Evolutionary conservation across 2,329 filamentous ascomycete species (phyloP).

Genomic region (Colletotrichum chlorophyti): DNA sequence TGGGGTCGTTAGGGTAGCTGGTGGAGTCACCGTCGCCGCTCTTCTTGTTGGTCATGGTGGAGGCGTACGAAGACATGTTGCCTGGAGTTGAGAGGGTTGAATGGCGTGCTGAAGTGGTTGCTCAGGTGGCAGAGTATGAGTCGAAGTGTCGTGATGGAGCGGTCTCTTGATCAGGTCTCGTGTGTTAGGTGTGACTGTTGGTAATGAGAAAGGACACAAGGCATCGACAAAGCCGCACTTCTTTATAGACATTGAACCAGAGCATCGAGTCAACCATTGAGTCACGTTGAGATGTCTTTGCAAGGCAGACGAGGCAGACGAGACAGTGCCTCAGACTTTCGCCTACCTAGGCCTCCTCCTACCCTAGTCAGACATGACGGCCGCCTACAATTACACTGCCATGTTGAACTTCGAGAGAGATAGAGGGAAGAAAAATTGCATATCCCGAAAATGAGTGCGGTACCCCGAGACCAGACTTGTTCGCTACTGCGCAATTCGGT

Average conservation of each 20-base stretch:
- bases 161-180: background rate
- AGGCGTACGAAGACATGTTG: background rate
- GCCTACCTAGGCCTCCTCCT: background rate
- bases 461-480: too few relatives aligned
- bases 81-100: background rate
- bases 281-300: too few relatives aligned
- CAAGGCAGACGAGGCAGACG: conserved; percentile 1
- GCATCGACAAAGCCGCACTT: background rate
- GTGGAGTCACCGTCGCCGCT: background rate
- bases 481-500: background rate
- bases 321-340: background rate
- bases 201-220: background rate
- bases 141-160: background rate
- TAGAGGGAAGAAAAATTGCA: too few relatives aligned
- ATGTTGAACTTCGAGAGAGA: background rate
- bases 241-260: background rate
- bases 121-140: background rate
- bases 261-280: background rate
- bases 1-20: conserved; percentile 4
- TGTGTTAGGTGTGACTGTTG: background rate
- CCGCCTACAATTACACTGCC: background rate
- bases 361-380: background rate
- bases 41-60: background rate
- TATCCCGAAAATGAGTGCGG: too few relatives aligned
- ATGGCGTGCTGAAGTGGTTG: background rate